Evolutionary conservation across 2,329 filamentous ascomycete species (phyloP).

Genomic region (Ascocoryne sarcoides): DNA sequence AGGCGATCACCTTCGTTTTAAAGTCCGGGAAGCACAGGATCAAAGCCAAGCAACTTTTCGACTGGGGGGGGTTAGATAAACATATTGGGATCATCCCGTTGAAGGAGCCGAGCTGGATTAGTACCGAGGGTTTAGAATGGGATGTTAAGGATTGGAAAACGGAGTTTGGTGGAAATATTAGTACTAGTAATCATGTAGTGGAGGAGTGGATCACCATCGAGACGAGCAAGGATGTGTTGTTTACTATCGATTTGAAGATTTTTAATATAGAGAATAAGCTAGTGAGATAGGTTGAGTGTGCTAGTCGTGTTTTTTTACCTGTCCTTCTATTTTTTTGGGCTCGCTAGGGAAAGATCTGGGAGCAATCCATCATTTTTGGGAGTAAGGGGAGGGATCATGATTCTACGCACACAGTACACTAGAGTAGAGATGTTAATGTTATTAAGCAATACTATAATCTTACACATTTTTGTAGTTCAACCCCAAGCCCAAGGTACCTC

Average conservation of each 20-base stretch:
- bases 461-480: too few species aligned
- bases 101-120: slow-evolving; percentile 68
- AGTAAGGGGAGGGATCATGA: too few species aligned
- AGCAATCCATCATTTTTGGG: too few species aligned
- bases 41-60: slow-evolving; percentile 35
- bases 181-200: slow-evolving; percentile 73
- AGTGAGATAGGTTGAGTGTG: too few species aligned
- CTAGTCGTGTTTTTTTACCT: too few species aligned
- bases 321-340: too few species aligned
- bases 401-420: too few species aligned
- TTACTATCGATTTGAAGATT: slow-evolving; percentile 55
- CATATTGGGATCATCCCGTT: slow-evolving; percentile 83
- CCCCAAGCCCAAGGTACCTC: too few species aligned
- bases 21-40: slow-evolving; percentile 60
- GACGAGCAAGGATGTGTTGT: slow-evolving; percentile 57
- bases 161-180: slow-evolving; percentile 62
- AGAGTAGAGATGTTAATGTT: too few species aligned
- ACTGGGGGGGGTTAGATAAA: slow-evolving; percentile 39
- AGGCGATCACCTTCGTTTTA: slow-evolving; percentile 75
- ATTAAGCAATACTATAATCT: too few species aligned
- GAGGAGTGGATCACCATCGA: slow-evolving; percentile 50
- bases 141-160: slow-evolving; percentile 79
- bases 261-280: too few species aligned
- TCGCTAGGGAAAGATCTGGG: too few species aligned
- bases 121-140: slow-evolving; percentile 79